A percentile compares a stretch with the other conserved stretches of the same genome.
phyloP scores from a whole-genome alignment of 2,329 filamentous ascomycete genomes.

The Epichloe glyceriae region DNA sequence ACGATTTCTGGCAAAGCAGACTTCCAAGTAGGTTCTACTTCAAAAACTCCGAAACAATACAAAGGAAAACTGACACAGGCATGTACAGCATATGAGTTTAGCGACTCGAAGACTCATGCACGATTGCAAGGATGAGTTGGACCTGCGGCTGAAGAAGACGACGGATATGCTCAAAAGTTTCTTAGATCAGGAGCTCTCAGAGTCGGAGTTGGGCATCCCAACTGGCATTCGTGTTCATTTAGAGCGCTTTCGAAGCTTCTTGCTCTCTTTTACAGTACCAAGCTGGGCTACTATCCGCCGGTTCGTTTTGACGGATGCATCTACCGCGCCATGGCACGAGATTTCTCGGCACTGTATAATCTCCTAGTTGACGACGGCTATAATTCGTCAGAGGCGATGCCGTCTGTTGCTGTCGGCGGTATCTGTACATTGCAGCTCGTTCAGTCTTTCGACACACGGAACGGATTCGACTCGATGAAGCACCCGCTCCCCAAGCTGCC shows the following conservation, averaged over 20 bases:
- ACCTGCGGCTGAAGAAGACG: constrained; percentile 45
- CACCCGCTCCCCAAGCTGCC: constrained; percentile 59
- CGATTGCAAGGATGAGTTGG: constrained; percentile 50
- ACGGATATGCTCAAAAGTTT: constrained; percentile 50
- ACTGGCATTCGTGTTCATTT: constrained; percentile 51
- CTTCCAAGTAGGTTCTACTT: constrained; percentile 38
- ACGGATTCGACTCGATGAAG: constrained; percentile 44
- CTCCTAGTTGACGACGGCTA: constrained; percentile 54
- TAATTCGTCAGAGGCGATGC: constrained; percentile 33
- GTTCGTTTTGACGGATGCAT: constrained; percentile 30
- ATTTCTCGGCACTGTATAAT: constrained; percentile 60
- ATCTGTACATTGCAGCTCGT: constrained; percentile 60
- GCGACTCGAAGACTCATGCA: constrained; percentile 53
- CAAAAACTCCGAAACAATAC: not conserved
- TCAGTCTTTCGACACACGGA: constrained; percentile 49
- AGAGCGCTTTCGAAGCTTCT: constrained; percentile 56
- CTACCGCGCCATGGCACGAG: constrained; percentile 48
- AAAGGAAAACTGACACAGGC: not conserved
- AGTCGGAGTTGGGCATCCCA: constrained; percentile 51
- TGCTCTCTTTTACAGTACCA: constrained; percentile 52
- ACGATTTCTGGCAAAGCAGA: constrained; percentile 40
- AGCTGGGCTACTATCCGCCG: constrained; percentile 62
- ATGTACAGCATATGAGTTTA: constrained; percentile 30
- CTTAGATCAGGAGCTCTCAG: constrained; percentile 56
- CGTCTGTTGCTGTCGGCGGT: constrained; percentile 47